Evolutionary conservation across 1,139 yeast species (phyloP).

Genomic region (Pichia norvegensis): DNA sequence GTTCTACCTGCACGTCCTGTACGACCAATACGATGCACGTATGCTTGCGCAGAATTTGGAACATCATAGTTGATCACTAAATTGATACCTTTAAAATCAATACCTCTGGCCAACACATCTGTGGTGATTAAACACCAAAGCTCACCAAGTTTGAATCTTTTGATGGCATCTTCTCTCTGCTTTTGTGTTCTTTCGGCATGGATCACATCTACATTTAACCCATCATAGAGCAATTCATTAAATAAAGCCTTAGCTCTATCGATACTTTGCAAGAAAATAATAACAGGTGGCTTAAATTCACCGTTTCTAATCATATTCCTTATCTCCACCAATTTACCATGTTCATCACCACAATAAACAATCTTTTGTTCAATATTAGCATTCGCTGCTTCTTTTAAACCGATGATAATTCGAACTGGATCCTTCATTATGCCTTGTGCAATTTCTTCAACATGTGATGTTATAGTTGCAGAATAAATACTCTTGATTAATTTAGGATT

Average conservation of each 20-base stretch:
- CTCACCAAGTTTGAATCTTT: conserved; percentile 79
- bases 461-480: conserved; percentile 92
- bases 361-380: conserved; percentile 75
- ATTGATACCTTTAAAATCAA: conserved; percentile 93
- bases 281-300: conserved; percentile 85
- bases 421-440: conserved; percentile 79
- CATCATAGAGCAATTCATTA: conserved; percentile 86
- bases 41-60: conserved; percentile 88
- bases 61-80: conserved; percentile 94
- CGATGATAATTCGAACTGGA: conserved; percentile 81
- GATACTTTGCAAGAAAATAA: conserved; percentile 86
- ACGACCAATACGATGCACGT: conserved; percentile 97
- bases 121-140: conserved; percentile 96
- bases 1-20: conserved; percentile 91
- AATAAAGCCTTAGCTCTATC: conserved; percentile 91
- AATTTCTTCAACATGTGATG: conserved; percentile 85
- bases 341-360: conserved; percentile 86
- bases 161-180: conserved; percentile 82
- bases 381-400: conserved; percentile 92
- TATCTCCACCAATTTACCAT: conserved; percentile 86
- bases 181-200: conserved; percentile 91
- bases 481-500: conserved; percentile 51
- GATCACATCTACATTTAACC: conserved; percentile 86
- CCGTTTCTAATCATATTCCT: conserved; percentile 82
- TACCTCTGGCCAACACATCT: conserved; percentile 93